Evolutionary conservation across 2,329 filamentous ascomycete species (phyloP), one percentile per base, ranked within the genome.

Genomic region (Cladosporium cucumerinum): DNA sequence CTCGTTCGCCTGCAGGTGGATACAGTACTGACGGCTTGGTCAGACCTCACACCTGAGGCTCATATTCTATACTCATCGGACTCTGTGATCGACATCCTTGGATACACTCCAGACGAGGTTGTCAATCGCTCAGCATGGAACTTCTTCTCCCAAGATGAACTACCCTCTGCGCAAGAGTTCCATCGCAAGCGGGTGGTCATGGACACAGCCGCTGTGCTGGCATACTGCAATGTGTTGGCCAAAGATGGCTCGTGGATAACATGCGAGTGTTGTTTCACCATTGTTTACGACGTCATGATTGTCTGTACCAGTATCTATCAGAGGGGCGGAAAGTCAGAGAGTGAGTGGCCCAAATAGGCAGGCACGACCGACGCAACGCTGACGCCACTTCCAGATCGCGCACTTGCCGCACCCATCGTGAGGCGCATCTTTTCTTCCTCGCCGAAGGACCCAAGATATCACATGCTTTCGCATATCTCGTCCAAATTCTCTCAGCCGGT

Each of bases 221-320:
- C 91, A 67, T 96, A 96, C 79, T 91, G 88, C 67, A 86, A 87
- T 39, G 86, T 96, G 67, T 84, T 83, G 71, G 86, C 89, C 64
- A 87, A 84, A 54, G 81, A 89, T 72, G 90, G 89, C 18, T 81
- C 84, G 62, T 96, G 89, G 87, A 81, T 94, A 46, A 87, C 86
- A 67, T 95, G 91, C 78, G 92, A 96, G 78, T 95, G 91, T 77
- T 93, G 92, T 76, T 96, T 96, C 75, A 95, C 92, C 5, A 84
- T 96, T 49, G 92, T 96, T 51, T 90, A 96, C 76, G 89, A 96
- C 82, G 91, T 95, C 25, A 82, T 96, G 77, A 91, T 96, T 57
- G 91, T 91, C 48, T 93, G 90, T 73, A 94, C 89, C 14, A 93
- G 89, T 73, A 85, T 95, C 68, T 96, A 95, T 75, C 83, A 84